Evolutionary conservation across 2,329 filamentous ascomycete genomes (phyloP).

Genomic region (Neonectria hederae): DNA sequence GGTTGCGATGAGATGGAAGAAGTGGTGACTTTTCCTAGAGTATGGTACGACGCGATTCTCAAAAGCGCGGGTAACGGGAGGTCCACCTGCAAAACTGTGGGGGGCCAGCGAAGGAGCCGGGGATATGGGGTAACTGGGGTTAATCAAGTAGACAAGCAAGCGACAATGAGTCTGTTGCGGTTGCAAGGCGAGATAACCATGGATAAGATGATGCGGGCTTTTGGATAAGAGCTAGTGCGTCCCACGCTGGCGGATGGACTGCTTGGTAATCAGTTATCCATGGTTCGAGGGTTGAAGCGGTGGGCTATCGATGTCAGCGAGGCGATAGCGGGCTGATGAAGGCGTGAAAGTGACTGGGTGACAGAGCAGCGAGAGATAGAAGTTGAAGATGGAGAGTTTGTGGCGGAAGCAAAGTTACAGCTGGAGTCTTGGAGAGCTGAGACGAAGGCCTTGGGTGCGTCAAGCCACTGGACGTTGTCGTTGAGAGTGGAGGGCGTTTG

Average conservation of each 20-base stretch:
- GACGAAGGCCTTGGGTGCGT: background rate
- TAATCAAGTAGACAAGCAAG: constrained; percentile 23
- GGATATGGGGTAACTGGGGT: constrained; percentile 23
- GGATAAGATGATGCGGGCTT: constrained; percentile 23
- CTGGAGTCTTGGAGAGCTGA: constrained; percentile 5
- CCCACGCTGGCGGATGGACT: constrained; percentile 9
- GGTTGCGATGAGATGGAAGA: background rate
- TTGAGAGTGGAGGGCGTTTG: constrained; percentile 1
- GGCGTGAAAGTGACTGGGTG: constrained; percentile 1
- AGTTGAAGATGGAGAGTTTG: constrained; percentile 19
- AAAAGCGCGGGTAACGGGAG: background rate
- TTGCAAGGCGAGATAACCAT: constrained; percentile 19
- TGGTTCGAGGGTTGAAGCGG: background rate
- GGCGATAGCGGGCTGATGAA: background rate
- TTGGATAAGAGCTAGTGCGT: constrained; percentile 31
- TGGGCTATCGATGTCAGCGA: background rate
- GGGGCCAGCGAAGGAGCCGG: constrained; percentile 14
- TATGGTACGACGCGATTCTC: constrained; percentile 13
- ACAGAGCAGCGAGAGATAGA: background rate
- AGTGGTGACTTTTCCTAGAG: background rate
- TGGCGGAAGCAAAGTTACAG: background rate
- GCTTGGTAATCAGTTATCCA: constrained; percentile 36
- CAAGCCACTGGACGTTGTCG: background rate
- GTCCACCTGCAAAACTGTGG: constrained; percentile 1
- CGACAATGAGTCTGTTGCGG: constrained; percentile 23